These are phyloP conservation scores for Luffa acutangula DNA, from an alignment of 306 rosid genomes.

Conservation along the genomic window DNA sequence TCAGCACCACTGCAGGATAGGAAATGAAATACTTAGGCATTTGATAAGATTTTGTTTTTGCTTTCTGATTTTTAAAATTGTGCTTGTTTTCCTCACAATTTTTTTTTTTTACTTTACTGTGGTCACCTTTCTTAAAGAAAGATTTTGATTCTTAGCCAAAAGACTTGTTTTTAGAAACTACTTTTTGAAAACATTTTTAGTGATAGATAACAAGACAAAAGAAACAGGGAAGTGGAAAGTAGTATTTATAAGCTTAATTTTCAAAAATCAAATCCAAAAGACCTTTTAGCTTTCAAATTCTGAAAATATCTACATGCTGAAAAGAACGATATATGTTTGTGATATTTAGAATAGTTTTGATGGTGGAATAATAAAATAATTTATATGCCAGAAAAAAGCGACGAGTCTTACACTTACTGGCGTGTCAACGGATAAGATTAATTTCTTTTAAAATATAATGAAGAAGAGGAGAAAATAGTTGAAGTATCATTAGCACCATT, in stretches of 20 bases:
- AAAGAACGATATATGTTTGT: background rate
- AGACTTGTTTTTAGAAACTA: too few relatives aligned
- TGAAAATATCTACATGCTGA: background rate
- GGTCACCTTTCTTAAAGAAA: too few relatives aligned
- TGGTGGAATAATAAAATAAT: background rate
- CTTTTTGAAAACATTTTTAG: too few relatives aligned
- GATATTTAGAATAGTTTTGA: background rate
- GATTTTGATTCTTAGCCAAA: too few relatives aligned
- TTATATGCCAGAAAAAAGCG: background rate
- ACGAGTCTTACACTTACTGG: background rate
- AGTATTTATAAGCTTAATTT: too few relatives aligned
- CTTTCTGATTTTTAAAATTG: too few relatives aligned
- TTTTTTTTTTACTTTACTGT: too few relatives aligned
- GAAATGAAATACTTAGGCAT: background rate
- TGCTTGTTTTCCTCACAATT: too few relatives aligned
- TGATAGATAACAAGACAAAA: too few relatives aligned
- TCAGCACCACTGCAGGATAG: conserved; percentile 81
- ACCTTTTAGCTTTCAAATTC: background rate
- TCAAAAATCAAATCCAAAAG: too few relatives aligned
- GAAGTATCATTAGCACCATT: background rate
- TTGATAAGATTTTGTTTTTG: too few relatives aligned
- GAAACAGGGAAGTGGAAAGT: too few relatives aligned
- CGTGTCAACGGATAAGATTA: background rate
- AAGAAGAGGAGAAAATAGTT: background rate
- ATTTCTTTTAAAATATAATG: background rate